Conservation (phyloP, 805 yeast genomes). For the Metschnikowia aberdeeniae region DNA sequence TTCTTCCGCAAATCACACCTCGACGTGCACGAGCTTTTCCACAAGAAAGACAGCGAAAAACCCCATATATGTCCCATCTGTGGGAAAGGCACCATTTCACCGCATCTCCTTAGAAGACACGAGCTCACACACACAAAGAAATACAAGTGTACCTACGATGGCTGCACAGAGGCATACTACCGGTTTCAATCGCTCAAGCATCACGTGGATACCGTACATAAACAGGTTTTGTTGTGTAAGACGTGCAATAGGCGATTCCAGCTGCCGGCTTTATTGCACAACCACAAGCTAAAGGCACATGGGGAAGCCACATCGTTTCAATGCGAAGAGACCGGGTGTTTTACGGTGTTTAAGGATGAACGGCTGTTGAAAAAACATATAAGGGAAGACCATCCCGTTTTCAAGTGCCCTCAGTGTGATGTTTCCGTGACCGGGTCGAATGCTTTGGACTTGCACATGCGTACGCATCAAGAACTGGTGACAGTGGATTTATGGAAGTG, state of each 20-base stretch:
- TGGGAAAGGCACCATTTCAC: slow-evolving; percentile 74
- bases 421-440: slow-evolving; percentile 68
- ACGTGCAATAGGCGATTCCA: slow-evolving; percentile 62
- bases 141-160: slow-evolving; percentile 49
- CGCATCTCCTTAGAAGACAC: slow-evolving; percentile 81
- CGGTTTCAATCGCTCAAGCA: slow-evolving; percentile 73
- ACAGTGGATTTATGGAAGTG: slow-evolving; percentile 64
- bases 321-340: slow-evolving; percentile 63
- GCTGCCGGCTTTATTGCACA: slow-evolving; percentile 60
- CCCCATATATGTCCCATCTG: slow-evolving; percentile 74
- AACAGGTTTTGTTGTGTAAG: slow-evolving; percentile 49
- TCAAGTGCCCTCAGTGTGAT: slow-evolving; percentile 61
- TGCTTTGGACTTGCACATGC: slow-evolving; percentile 72
- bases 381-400: slow-evolving; percentile 67
- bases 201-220: slow-evolving; percentile 65
- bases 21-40: slow-evolving; percentile 69
- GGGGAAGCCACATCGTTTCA: slow-evolving; percentile 50
- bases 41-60: slow-evolving; percentile 47
- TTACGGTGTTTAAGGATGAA: slow-evolving; percentile 61
- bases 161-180: slow-evolving; percentile 64
- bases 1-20: slow-evolving; percentile 79
- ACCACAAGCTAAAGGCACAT: slow-evolving; percentile 67
- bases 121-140: slow-evolving; percentile 66
- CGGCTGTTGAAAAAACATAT: slow-evolving; percentile 68
- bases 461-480: slow-evolving; percentile 45